Percentiles rank a stretch among this genome's conserved stretches.
phyloP scores from a whole-genome alignment of 805 yeast genomes.

The Cyberlindnera saturnus region DNA sequence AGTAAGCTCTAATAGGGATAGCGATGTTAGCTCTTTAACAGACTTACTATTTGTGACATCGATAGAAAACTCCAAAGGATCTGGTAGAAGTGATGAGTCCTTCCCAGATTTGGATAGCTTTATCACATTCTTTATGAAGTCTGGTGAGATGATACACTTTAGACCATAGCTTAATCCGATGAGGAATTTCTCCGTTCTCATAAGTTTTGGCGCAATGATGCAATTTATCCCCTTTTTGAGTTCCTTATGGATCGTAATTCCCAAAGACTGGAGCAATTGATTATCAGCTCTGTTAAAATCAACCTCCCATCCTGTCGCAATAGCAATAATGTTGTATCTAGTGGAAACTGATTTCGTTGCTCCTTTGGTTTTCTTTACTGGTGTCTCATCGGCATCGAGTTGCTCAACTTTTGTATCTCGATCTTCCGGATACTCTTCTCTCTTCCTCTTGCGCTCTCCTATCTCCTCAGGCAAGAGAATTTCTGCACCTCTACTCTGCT shows the following conservation, averaged over 20 bases:
- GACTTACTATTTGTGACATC: constrained; percentile 28
- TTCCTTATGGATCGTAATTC: constrained; percentile 43
- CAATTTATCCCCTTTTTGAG: constrained; percentile 33
- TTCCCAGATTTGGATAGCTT: constrained; percentile 22
- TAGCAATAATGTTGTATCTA: constrained; percentile 35
- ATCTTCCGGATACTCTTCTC: constrained; percentile 22
- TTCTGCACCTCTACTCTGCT: constrained; percentile 36
- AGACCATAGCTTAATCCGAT: constrained; percentile 53
- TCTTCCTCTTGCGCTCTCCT: constrained; percentile 24
- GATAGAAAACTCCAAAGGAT: constrained; percentile 25
- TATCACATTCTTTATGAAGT: constrained; percentile 43
- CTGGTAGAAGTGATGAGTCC: constrained; percentile 19
- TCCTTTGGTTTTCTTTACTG: constrained; percentile 12
- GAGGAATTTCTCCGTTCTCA: constrained; percentile 84
- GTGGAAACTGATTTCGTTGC: constrained; percentile 4
- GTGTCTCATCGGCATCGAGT: not conserved
- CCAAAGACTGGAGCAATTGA: constrained; percentile 40
- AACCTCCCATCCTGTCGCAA: constrained; percentile 62
- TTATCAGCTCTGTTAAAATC: constrained; percentile 39
- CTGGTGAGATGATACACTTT: constrained; percentile 48
- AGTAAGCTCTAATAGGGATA: constrained; percentile 20
- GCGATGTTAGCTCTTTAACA: constrained; percentile 25
- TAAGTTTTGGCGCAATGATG: constrained; percentile 72
- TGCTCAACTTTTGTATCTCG: constrained; percentile 14
- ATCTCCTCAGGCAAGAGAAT: constrained; percentile 37